phyloP scores from a whole-genome alignment of 176 grass and related monocot species.

The Melocanna baccifera region DNA sequence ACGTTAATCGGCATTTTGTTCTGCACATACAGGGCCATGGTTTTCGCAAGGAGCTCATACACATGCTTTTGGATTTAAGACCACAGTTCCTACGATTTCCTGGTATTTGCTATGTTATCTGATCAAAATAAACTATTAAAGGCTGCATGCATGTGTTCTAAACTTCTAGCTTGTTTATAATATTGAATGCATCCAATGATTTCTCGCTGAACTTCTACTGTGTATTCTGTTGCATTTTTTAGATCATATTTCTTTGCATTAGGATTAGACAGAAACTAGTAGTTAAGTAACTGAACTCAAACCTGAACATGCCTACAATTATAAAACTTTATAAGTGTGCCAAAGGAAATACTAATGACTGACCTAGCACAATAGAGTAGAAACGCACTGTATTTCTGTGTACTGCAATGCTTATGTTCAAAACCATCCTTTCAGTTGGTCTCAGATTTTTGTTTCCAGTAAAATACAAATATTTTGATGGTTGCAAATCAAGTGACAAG shows the following conservation, averaged over 20 bases:
- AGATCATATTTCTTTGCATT: neutral
- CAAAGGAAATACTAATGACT: neutral
- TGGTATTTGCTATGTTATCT: slow-evolving; percentile 17
- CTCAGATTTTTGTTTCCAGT: neutral
- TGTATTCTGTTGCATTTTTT: neutral
- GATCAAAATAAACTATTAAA: slow-evolving; percentile 12
- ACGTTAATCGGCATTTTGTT: neutral
- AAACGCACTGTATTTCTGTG: neutral
- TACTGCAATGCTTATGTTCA: neutral
- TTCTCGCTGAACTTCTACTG: neutral
- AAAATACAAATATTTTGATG: slow-evolving; percentile 5
- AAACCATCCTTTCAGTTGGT: neutral
- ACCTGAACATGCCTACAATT: neutral
- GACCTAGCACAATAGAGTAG: neutral
- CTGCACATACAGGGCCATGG: slow-evolving; percentile 13
- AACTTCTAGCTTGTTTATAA: neutral
- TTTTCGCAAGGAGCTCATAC: slow-evolving; percentile 25
- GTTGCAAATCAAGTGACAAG: neutral
- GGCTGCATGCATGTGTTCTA: neutral
- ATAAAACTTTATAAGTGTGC: neutral
- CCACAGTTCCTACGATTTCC: slow-evolving; percentile 25
- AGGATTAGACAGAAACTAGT: slow-evolving; percentile 1
- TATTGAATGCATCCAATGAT: neutral
- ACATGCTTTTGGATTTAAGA: slow-evolving; percentile 25
- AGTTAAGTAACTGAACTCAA: neutral